phyloP scores from a whole-genome alignment of 139 green algal genomes.

The Picochlorum sp. region DNA sequence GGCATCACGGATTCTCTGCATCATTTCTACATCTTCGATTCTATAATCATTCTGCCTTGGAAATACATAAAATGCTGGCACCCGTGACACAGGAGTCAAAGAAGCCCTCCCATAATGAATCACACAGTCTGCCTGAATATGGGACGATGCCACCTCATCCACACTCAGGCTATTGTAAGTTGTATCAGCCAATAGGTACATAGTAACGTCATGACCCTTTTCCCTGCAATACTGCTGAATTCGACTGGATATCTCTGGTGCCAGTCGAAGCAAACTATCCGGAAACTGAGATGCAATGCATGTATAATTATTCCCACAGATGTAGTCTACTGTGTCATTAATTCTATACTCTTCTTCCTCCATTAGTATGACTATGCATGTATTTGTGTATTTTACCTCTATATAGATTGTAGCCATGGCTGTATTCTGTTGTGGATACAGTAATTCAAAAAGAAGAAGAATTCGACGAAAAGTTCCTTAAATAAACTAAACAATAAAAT shows the following conservation, averaged over 20 bases:
- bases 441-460: no score
- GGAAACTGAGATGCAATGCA: slow-evolving; percentile 64
- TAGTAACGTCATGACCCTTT: slow-evolving; percentile 14
- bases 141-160: slow-evolving; percentile 72
- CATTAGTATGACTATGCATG: neutral
- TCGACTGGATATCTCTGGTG: slow-evolving; percentile 10
- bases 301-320: slow-evolving; percentile 30
- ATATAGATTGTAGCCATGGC: no score
- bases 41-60: slow-evolving; percentile 14
- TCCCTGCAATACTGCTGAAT: neutral
- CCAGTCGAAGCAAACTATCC: slow-evolving; percentile 48
- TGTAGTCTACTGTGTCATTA: slow-evolving; percentile 31
- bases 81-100: slow-evolving; percentile 46
- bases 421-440: no score
- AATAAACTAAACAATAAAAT: no score
- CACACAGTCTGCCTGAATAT: slow-evolving; percentile 66
- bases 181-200: slow-evolving; percentile 69
- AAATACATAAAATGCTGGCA: slow-evolving; percentile 79
- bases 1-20: neutral
- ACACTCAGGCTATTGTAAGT: slow-evolving; percentile 72
- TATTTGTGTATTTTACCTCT: no score
- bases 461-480: no score
- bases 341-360: slow-evolving; percentile 24
- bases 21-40: neutral
- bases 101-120: slow-evolving; percentile 89